Evolutionary conservation across 371 early-diverging fungal species (phyloP).

Genomic region (Apophysomyces trapeziformis): DNA sequence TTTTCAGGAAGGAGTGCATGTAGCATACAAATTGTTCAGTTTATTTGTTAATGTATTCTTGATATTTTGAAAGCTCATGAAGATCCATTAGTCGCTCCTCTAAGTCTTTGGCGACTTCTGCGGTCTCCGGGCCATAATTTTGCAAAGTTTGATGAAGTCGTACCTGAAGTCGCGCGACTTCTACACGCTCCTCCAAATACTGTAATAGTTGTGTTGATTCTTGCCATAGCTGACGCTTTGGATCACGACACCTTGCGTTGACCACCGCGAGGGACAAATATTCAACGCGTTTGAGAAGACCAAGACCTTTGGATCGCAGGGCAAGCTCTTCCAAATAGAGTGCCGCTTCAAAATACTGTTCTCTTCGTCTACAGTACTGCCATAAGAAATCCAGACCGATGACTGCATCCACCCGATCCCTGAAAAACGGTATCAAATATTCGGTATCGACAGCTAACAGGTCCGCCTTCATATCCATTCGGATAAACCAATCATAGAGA

Average conservation of each 20-base stretch:
- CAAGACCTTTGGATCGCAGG: conserved; percentile 35
- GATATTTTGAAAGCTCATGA: conserved; percentile 7
- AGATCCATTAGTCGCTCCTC: conserved; percentile 8
- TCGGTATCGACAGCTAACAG: conserved; percentile 45
- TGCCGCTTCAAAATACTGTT: conserved; percentile 71
- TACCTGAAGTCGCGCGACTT: conserved; percentile 19
- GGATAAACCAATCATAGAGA: conserved; percentile 73
- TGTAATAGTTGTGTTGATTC: conserved; percentile 22
- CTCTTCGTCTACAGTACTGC: conserved; percentile 71
- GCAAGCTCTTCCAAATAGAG: conserved; percentile 68
- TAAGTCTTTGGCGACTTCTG: background rate
- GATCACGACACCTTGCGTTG: conserved; percentile 65
- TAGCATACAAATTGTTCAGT: too few relatives aligned
- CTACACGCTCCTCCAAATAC: conserved; percentile 20
- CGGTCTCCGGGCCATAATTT: background rate
- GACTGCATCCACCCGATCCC: conserved; percentile 50
- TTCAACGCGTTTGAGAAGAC: conserved; percentile 63
- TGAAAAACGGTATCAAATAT: conserved; percentile 73
- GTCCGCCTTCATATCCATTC: conserved; percentile 29
- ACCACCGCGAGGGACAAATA: conserved; percentile 74
- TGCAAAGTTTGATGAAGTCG: conserved; percentile 17
- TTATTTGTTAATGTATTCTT: background rate
- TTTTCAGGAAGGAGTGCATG: too few relatives aligned
- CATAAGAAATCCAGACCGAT: conserved; percentile 72
- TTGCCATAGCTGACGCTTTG: conserved; percentile 16